These are phyloP conservation scores for Coemansia sp. DNA, from an alignment of 192 early-diverging fungal genomes.

Conservation along the genomic window DNA sequence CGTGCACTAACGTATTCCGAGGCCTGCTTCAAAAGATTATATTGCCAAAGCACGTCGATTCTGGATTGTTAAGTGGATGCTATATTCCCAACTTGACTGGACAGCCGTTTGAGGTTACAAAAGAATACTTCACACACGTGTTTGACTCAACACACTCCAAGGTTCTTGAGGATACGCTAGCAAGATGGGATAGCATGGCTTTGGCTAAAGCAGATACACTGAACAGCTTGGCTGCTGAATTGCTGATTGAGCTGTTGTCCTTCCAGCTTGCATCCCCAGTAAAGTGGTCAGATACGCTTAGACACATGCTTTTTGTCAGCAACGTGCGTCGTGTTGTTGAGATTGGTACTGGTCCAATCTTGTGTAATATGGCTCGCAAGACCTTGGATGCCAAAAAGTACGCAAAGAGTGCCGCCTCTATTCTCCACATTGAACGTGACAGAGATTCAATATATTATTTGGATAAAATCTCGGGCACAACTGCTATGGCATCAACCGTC, in stretches of 20 bases:
- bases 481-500: background rate
- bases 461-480: background rate
- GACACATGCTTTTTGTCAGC: constrained; percentile 74
- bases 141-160: constrained; percentile 67
- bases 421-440: constrained; percentile 25
- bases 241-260: constrained; percentile 87
- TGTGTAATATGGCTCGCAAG: constrained; percentile 29
- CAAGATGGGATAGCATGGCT: constrained; percentile 63
- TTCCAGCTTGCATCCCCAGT: constrained; percentile 95
- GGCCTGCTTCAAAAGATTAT: constrained; percentile 75
- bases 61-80: constrained; percentile 63
- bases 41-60: constrained; percentile 65
- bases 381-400: background rate
- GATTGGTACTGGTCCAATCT: constrained; percentile 89
- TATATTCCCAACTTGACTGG: constrained; percentile 97
- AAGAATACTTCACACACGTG: constrained; percentile 75
- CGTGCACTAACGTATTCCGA: constrained; percentile 81
- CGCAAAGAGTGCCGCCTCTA: background rate
- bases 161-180: constrained; percentile 67
- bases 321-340: constrained; percentile 75
- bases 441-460: constrained; percentile 18
- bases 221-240: constrained; percentile 71
- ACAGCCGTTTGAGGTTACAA: constrained; percentile 77
- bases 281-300: constrained; percentile 95
- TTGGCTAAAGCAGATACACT: constrained; percentile 54